A percentile compares a stretch with the other conserved stretches of the same genome.
These are phyloP conservation scores for Tylopilus intermedius DNA, from an alignment of 768 basidiomycete species.

Conservation along the genomic window DNA sequence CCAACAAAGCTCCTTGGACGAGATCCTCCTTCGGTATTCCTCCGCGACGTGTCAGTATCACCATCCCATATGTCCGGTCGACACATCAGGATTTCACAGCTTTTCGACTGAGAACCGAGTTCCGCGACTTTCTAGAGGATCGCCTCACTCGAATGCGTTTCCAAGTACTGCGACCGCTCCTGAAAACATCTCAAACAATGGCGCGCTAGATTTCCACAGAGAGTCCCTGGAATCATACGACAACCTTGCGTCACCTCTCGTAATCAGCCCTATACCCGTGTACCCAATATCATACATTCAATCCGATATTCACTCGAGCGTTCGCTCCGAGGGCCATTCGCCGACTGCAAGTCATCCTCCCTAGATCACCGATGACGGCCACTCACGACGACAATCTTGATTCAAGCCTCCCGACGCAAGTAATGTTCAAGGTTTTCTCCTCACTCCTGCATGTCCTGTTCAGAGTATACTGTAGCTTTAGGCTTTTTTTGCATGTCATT, in stretches of 20 bases:
- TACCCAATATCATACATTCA: constrained; percentile 26
- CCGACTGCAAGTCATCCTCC: not conserved
- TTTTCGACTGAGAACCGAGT: constrained; percentile 11
- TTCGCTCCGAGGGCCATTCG: constrained; percentile 4
- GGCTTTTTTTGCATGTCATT: not conserved
- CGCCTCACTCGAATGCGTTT: constrained; percentile 3
- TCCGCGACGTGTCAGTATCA: constrained; percentile 3
- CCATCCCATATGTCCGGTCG: not conserved
- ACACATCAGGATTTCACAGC: constrained; percentile 3
- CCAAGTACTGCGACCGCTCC: constrained; percentile 4
- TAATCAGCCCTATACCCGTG: constrained; percentile 27
- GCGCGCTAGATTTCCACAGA: not conserved
- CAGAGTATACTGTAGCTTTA: constrained; percentile 13
- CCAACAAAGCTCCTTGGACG: constrained; percentile 8
- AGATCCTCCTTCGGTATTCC: constrained; percentile 8
- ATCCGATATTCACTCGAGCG: constrained; percentile 9
- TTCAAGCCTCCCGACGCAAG: not conserved
- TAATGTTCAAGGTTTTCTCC: constrained; percentile 7
- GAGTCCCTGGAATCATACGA: constrained; percentile 8
- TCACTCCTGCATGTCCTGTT: constrained; percentile 9
- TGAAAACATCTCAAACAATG: constrained; percentile 5
- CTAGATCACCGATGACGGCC: constrained; percentile 2
- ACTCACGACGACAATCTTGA: not conserved
- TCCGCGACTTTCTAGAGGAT: constrained; percentile 8
- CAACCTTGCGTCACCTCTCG: constrained; percentile 12